phyloP scores from a whole-genome alignment of 2,329 filamentous ascomycete species.

The Botrytis deweyae region DNA sequence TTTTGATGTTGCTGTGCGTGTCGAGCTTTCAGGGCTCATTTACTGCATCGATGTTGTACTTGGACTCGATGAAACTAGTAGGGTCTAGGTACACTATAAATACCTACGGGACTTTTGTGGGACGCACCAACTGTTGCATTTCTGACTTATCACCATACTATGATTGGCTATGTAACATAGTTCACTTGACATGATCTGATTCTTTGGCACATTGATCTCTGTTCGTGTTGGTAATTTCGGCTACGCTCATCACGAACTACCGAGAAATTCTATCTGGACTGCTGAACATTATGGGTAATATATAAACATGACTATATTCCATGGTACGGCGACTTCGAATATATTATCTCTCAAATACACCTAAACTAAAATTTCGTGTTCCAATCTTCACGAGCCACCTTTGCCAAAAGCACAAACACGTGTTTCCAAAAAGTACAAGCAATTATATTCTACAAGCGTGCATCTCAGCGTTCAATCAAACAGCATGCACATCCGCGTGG shows the following conservation, averaged over 20 bases:
- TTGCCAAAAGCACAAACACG: background rate
- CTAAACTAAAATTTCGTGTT: background rate
- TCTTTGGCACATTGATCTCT: background rate
- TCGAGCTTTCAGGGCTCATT: background rate
- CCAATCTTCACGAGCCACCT: background rate
- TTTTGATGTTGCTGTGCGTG: background rate
- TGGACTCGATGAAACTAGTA: background rate
- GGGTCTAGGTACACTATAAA: background rate
- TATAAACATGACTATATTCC: background rate
- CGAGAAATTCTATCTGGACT: background rate
- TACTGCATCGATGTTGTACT: background rate
- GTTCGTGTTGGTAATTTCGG: background rate
- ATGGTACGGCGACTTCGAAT: background rate
- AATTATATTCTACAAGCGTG: background rate
- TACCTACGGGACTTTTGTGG: background rate
- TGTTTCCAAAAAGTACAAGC: background rate
- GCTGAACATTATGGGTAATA: background rate
- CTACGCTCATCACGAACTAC: background rate
- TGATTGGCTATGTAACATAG: background rate
- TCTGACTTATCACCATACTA: background rate
- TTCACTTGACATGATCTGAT: background rate
- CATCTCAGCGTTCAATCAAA: background rate
- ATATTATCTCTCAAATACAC: background rate
- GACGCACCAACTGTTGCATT: background rate
- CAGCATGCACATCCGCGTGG: background rate